Percentiles rank a stretch among this genome's conserved stretches.
These are phyloP conservation scores for Pistacia vera DNA, from an alignment of 345 rosid species.

Conservation along the genomic window DNA sequence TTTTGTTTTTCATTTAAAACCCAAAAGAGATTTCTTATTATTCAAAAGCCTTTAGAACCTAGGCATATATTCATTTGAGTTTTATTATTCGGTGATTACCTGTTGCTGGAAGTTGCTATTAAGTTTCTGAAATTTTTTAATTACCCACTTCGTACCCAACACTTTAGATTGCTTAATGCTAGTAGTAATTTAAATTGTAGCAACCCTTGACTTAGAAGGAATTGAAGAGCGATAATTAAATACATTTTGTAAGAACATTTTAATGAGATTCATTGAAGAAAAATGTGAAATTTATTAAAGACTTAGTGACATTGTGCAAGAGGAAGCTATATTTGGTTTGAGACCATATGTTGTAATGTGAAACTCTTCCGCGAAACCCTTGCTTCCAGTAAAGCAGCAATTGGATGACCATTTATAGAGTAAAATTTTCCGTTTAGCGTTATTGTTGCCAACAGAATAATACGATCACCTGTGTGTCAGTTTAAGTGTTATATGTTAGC, in stretches of 20 bases:
- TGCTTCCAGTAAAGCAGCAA: background rate
- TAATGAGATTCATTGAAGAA: too few species aligned
- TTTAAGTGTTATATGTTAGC: background rate
- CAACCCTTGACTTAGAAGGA: too few species aligned
- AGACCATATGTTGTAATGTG: too few species aligned
- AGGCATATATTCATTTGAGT: background rate
- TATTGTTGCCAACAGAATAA: background rate
- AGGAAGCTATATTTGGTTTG: too few species aligned
- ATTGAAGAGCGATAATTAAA: too few species aligned
- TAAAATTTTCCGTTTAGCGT: background rate
- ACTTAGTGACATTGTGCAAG: background rate
- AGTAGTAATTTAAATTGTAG: too few species aligned
- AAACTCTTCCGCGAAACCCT: too few species aligned
- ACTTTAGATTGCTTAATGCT: too few species aligned
- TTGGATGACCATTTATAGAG: background rate
- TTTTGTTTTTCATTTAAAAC: background rate
- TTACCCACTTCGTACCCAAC: too few species aligned
- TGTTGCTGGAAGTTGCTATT: background rate
- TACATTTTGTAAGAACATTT: too few species aligned
- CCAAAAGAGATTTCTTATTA: background rate
- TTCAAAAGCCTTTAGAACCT: background rate
- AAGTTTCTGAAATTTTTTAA: background rate
- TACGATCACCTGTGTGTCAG: background rate
- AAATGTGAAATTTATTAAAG: too few species aligned
- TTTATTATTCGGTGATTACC: background rate